A percentile compares a stretch with the other conserved stretches of the same genome.
Conservation (phyloP, 2,329 filamentous ascomycete genomes). For the Cladosporium velox region DNA sequence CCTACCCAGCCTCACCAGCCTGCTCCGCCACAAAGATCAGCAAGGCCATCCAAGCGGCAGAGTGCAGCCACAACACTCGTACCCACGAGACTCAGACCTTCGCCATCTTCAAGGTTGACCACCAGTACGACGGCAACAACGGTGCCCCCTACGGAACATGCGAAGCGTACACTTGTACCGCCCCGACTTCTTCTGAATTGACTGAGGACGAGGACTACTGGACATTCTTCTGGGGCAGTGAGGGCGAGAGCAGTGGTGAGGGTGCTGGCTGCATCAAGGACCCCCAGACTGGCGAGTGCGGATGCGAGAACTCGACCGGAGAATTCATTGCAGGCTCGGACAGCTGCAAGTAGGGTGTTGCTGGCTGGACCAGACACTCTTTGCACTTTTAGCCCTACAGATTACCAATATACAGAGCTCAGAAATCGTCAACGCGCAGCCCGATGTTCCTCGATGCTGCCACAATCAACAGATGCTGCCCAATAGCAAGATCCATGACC, state of each 20-base stretch:
- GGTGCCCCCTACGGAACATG: constrained; percentile 54
- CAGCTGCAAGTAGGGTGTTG: background rate
- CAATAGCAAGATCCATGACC: constrained; percentile 68
- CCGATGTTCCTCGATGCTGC: background rate
- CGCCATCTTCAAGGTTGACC: constrained; percentile 47
- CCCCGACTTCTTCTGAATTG: constrained; percentile 37
- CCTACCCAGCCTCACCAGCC: constrained; percentile 32
- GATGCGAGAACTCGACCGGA: constrained; percentile 47
- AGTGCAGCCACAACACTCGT: constrained; percentile 47
- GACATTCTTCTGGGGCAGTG: constrained; percentile 42
- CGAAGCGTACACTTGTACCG: constrained; percentile 45
- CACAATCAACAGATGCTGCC: constrained; percentile 57
- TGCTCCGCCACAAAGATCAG: constrained; percentile 39
- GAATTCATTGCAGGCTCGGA: constrained; percentile 34
- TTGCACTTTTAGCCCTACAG: background rate
- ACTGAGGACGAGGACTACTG: constrained; percentile 40
- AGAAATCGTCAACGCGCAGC: background rate
- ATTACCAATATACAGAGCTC: background rate
- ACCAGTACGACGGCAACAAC: constrained; percentile 46
- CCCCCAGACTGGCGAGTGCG: constrained; percentile 43
- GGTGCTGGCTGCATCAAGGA: constrained; percentile 45
- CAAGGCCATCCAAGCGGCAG: constrained; percentile 45
- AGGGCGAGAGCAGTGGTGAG: constrained; percentile 35
- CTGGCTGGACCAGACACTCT: background rate
- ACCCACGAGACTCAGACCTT: constrained; percentile 42